A percentile compares a stretch with the other conserved stretches of the same genome.
phyloP scores from a whole-genome alignment of 2,329 filamentous ascomycete species.

The Chaetothyriales sp. region DNA sequence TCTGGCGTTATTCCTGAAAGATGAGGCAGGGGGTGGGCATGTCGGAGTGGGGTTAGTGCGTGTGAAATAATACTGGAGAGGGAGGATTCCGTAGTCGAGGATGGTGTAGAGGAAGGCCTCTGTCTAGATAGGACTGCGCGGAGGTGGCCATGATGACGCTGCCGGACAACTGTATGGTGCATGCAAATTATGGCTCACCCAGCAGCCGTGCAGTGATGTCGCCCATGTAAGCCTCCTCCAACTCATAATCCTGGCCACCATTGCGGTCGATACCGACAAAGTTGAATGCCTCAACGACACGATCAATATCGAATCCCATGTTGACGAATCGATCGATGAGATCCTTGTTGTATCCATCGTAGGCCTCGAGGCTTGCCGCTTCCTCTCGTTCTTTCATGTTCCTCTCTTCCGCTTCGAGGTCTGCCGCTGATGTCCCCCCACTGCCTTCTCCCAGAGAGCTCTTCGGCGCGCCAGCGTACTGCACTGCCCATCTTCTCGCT shows the following conservation, averaged over 20 bases:
- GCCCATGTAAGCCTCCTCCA: conserved; percentile 82
- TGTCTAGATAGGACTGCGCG: background rate
- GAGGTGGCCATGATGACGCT: background rate
- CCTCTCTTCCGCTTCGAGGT: conserved; percentile 40
- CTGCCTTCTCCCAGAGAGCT: conserved; percentile 39
- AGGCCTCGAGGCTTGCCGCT: conserved; percentile 44
- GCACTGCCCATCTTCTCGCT: conserved; percentile 81
- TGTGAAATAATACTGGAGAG: background rate
- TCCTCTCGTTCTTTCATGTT: conserved; percentile 31
- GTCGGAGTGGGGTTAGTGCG: background rate
- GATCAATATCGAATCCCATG: conserved; percentile 83
- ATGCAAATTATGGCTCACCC: conserved; percentile 47
- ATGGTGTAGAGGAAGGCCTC: background rate
- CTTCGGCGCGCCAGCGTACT: conserved; percentile 61
- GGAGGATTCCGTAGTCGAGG: background rate
- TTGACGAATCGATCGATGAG: conserved; percentile 68
- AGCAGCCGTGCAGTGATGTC: conserved; percentile 77
- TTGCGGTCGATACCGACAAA: conserved; percentile 68
- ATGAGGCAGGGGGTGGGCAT: background rate
- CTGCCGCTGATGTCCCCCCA: conserved; percentile 37
- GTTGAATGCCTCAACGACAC: conserved; percentile 72
- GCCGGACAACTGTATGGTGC: background rate
- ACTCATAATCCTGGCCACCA: conserved; percentile 61
- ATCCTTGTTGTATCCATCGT: conserved; percentile 72
- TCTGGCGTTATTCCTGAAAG: background rate